Conservation (phyloP, 140 eudicot species). For the Stevia rebaudiana region DNA sequence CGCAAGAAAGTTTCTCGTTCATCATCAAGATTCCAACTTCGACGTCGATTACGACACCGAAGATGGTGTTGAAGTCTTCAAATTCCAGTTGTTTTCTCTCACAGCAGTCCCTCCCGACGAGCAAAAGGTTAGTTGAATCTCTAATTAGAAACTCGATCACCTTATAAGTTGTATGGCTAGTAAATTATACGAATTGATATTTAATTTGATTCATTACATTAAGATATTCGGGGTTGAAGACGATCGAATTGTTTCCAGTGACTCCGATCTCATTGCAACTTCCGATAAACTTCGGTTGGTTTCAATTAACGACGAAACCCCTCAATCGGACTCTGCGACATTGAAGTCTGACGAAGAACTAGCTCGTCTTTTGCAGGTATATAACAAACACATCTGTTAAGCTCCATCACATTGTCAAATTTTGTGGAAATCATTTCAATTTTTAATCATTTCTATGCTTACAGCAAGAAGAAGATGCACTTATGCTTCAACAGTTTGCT, state of each 20-base stretch:
- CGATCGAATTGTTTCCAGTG: conserved; percentile 45
- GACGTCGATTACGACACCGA: conserved; percentile 79
- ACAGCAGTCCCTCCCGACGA: conserved; percentile 78
- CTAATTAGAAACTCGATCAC: not conserved
- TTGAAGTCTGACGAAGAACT: conserved; percentile 65
- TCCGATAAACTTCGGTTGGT: conserved; percentile 61
- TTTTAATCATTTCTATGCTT: conserved; percentile 15
- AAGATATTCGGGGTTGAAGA: conserved; percentile 56
- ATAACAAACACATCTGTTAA: too few species aligned
- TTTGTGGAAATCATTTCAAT: not conserved
- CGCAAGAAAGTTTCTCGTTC: conserved; percentile 48
- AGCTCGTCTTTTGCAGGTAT: conserved; percentile 83
- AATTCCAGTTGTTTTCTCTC: conserved; percentile 84
- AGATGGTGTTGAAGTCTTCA: conserved; percentile 78
- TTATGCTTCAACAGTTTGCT: conserved; percentile 72
- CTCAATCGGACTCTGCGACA: conserved; percentile 28
- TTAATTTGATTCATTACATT: conserved; percentile 5
- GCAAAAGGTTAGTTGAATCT: conserved; percentile 48
- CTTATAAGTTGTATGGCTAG: too few species aligned
- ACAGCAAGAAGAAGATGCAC: conserved; percentile 91
- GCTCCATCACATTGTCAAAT: not conserved
- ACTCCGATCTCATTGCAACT: conserved; percentile 55
- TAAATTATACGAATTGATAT: not conserved
- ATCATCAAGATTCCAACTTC: conserved; percentile 49
- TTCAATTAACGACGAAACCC: conserved; percentile 34